These are phyloP conservation scores for Flaveria linearis DNA, from an alignment of 129 eudicot genomes.

Conservation along the genomic window DNA sequence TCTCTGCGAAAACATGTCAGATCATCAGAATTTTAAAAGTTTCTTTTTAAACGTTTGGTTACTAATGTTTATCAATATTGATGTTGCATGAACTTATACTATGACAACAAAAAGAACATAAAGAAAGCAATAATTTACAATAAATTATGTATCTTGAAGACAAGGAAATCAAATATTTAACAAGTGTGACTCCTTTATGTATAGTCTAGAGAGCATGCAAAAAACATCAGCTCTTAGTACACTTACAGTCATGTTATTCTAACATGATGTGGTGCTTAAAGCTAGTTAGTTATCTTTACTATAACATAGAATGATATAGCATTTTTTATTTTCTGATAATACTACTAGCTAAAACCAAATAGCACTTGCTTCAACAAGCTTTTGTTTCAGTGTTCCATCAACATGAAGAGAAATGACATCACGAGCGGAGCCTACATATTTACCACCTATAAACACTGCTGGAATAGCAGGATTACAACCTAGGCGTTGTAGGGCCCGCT, in stretches of 20 bases:
- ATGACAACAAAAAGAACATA: constrained; percentile 8
- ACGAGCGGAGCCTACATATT: constrained; percentile 68
- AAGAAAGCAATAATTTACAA: constrained; percentile 17
- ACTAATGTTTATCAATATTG: constrained; percentile 5
- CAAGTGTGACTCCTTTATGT: constrained; percentile 31
- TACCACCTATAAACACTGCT: constrained; percentile 91
- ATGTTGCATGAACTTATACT: background rate
- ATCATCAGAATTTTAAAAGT: constrained; percentile 16
- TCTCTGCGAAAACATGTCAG: constrained; percentile 30
- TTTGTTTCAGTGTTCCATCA: constrained; percentile 68
- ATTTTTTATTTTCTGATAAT: constrained; percentile 17
- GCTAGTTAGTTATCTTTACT: constrained; percentile 18
- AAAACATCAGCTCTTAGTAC: constrained; percentile 45
- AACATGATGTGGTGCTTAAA: constrained; percentile 34
- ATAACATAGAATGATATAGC: constrained; percentile 23
- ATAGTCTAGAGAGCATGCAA: constrained; percentile 44
- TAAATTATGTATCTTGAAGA: constrained; percentile 29
- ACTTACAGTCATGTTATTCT: constrained; percentile 40
- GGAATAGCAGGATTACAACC: constrained; percentile 84
- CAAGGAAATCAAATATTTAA: constrained; percentile 6
- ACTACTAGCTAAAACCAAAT: constrained; percentile 72
- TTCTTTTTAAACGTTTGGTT: constrained; percentile 7
- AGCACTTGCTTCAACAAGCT: constrained; percentile 75
- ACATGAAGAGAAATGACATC: constrained; percentile 81
- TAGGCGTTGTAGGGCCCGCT: constrained; percentile 59